Evolutionary conservation across 352 stramenopile genomes (phyloP), one percentile per base, ranked within the genome.

Genomic region (Pythium volutum): DNA sequence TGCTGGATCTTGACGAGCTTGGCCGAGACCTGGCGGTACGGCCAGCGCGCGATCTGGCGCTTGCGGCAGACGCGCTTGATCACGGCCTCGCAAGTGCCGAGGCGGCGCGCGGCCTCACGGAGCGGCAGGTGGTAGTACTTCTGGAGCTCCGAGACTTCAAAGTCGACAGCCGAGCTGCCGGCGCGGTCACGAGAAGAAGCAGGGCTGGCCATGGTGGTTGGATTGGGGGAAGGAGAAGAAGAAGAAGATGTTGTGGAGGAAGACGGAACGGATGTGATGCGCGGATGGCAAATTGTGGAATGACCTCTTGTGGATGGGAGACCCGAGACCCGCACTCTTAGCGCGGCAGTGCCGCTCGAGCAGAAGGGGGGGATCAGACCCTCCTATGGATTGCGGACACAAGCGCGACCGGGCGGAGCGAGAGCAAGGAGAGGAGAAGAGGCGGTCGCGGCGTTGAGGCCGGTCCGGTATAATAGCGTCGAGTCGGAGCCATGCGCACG

Each of bases 1-100:
- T 90, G 80, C 72, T 92, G 80, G 63, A 92, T 92, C 79, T 90
- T 89, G 67, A 90, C 84, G 59, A 92, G 76, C 69, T 90, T 90
- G 70, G 80, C 82, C 54, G 84, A 89, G 27, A 93, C 81, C 62
- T 94, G 82, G 63, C 85, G 85, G 70, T 94, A 94, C 5, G 82
- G 82, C 85, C 85, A 94, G 50, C 82, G 75, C 65, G 83, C 76
- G 68, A 94, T 91, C 64, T 87, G 77, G 56, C 85, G 85, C 55
- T 77, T 82, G 41, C 85, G 83, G 59, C 85, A 94, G 16, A 91
- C 74, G 51, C 83, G 82, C 75, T 93, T 94, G 65, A 94, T 80
- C 38, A 89, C 83, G 33, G 79, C 85, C 64, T 92, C 85, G 58
- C 84, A 92, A 50, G 76, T 89, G 26, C 81, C 81, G 23, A 94